A percentile compares a stretch with the other conserved stretches of the same genome.
phyloP scores from a whole-genome alignment of 2,329 filamentous ascomycete species.

The Colletotrichum sp. region DNA sequence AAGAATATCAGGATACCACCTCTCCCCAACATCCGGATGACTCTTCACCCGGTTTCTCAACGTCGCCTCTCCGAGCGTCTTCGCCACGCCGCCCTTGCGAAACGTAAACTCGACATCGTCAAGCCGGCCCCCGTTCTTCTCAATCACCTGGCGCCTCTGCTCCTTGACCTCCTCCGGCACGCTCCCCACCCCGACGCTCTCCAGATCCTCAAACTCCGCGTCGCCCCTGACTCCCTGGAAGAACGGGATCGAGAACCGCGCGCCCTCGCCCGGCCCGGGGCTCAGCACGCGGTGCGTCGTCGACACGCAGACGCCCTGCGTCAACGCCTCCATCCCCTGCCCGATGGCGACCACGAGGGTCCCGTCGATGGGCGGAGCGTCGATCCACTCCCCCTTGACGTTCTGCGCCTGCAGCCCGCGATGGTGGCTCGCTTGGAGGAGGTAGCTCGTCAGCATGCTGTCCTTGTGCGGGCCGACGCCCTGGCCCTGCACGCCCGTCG shows the following conservation, averaged over 20 bases:
- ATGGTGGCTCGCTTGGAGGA: conserved; percentile 81
- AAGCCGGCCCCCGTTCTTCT: conserved; percentile 59
- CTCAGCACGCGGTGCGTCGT: conserved; percentile 87
- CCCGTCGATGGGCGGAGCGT: conserved; percentile 75
- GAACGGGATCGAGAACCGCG: conserved; percentile 82
- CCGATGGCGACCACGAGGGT: conserved; percentile 89
- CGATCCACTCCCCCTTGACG: conserved; percentile 77
- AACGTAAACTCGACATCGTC: conserved; percentile 92
- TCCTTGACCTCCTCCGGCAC: conserved; percentile 67
- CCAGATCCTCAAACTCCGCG: conserved; percentile 79
- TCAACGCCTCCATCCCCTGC: conserved; percentile 85
- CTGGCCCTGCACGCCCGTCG: conserved; percentile 48
- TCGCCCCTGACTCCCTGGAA: conserved; percentile 87
- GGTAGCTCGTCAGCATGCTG: conserved; percentile 80
- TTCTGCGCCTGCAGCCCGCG: conserved; percentile 84
- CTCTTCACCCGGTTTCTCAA: conserved; percentile 85
- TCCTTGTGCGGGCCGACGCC: conserved; percentile 84
- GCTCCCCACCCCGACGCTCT: conserved; percentile 56
- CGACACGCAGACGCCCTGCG: conserved; percentile 78
- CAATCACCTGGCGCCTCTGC: conserved; percentile 64
- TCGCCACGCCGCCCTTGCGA: conserved; percentile 67
- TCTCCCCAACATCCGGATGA: conserved; percentile 84
- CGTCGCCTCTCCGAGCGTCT: conserved; percentile 80
- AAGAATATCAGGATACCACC: conserved; percentile 74
- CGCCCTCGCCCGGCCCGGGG: conserved; percentile 69